A percentile compares a stretch with the other conserved stretches of the same genome.
phyloP scores from a whole-genome alignment of 257 asterid genomes.

The Capsicum rhomboideum region DNA sequence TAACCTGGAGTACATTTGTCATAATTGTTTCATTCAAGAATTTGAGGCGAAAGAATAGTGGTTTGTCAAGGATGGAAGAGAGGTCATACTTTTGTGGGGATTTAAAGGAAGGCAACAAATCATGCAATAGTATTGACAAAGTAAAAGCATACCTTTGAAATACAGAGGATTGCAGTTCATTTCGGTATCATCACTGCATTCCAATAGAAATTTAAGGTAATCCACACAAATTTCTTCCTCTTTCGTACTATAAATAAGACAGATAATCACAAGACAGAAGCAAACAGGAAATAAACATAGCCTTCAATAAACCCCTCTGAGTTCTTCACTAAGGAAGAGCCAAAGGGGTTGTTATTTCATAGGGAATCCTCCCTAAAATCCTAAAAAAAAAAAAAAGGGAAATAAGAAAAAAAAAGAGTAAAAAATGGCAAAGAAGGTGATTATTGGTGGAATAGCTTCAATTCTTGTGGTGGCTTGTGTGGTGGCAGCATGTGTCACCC shows the following conservation, averaged over 20 bases:
- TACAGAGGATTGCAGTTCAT: not conserved
- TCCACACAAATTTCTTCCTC: not conserved
- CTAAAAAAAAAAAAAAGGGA: not conserved
- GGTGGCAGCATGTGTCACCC: constrained; percentile 28
- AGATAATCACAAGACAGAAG: not conserved
- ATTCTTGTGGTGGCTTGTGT: constrained; percentile 44
- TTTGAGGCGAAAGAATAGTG: not conserved
- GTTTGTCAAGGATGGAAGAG: not conserved
- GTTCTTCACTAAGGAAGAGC: not conserved
- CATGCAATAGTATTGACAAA: not conserved
- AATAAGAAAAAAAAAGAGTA: not conserved
- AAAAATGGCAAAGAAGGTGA: constrained; percentile 28
- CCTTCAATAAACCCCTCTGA: not conserved
- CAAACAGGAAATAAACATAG: not conserved
- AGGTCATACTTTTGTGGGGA: not conserved
- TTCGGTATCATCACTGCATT: not conserved
- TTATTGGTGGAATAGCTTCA: constrained; percentile 35
- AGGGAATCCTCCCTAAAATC: not conserved
- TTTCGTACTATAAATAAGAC: not conserved
- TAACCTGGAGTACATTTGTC: not conserved
- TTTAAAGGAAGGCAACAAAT: not conserved
- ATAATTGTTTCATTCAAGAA: not conserved
- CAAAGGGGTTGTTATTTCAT: not conserved
- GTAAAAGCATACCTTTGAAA: not conserved
- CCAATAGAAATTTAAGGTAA: not conserved